Evolutionary conservation across 208 protist genomes (phyloP).

Genomic region (Acanthamoeba culbertsoni): DNA sequence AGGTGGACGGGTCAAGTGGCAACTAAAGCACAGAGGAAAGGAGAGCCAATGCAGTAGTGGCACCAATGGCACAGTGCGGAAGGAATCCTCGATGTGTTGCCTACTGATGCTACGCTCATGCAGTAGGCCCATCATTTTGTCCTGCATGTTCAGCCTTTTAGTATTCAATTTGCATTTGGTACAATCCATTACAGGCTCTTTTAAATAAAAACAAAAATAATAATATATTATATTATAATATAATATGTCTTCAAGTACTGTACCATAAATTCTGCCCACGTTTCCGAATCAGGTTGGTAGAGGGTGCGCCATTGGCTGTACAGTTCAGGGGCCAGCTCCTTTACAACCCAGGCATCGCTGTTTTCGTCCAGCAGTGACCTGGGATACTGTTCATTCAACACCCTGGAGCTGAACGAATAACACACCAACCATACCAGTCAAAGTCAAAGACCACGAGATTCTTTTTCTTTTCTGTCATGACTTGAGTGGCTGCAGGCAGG

Average conservation of each 20-base stretch:
- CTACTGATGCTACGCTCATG: neutral
- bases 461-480: neutral
- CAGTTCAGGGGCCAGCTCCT: neutral
- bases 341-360: slow-evolving; percentile 22
- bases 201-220: neutral
- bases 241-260: neutral
- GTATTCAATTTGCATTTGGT: too few species aligned
- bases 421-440: slow-evolving; percentile 43
- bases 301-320: neutral
- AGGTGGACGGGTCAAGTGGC: neutral
- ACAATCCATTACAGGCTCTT: too few species aligned
- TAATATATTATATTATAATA: neutral
- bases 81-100: neutral
- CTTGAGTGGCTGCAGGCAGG: too few species aligned
- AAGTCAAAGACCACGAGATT: slow-evolving; percentile 39
- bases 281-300: neutral
- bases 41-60: neutral
- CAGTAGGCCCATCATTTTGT: slow-evolving; percentile 7
- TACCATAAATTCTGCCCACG: slow-evolving; percentile 42
- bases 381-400: too few species aligned
- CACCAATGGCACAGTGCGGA: slow-evolving; percentile 2
- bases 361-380: slow-evolving; percentile 24
- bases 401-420: too few species aligned
- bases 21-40: neutral
- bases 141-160: too few species aligned